Evolutionary conservation across 2,329 filamentous ascomycete species (phyloP), one percentile per base, ranked within the genome.

Genomic region (Macrophomina tecta): DNA sequence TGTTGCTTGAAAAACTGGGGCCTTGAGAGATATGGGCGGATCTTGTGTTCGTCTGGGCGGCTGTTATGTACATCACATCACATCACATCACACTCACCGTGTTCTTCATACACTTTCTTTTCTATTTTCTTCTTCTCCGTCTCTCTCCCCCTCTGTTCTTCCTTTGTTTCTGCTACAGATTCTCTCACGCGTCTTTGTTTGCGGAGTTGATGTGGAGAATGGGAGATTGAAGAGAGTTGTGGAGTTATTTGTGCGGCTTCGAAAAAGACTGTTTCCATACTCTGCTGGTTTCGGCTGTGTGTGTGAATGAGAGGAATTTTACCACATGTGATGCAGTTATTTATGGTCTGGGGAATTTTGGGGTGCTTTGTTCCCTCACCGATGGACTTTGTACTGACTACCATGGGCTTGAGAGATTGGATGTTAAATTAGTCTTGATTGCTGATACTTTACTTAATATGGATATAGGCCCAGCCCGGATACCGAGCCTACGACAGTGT

Each of bases 131-230:
- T 18, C 6, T 48, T 23, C 18, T 58, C 23, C 40, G 12, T 30
- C 34, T 46, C 9, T 38, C 12, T 23, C 32, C 18, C 12, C 32
- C 34, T 55, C 32, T 32, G 11, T 12, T 55, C 40, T 12, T n/a
- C 40, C 40, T 14, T 55, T 52, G 28, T 46, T 36, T 14, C 40
- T 48, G 30, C 56, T 46, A 14, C 28, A 40, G 56, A 46, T 48
- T 46, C 23, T 36, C n/a, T 30, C 56, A 28, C 28, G 40, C 40
- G 11, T 4, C 4, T 45, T 4, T 7, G 3, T 32, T 38, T 49
- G 58, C 58, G 45, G 58, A 62, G 45, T 62, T 49, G 40, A 11
- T 18, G 32, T 62, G 58, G 58, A 62, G 58, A 49, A 62, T 49
- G 30, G 9, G n/a, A 48, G 56, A 48, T 36, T 46, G 16, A 11